Evolutionary conservation across 805 yeast species (phyloP).

Genomic region (Kurtzmaniella fragi): DNA sequence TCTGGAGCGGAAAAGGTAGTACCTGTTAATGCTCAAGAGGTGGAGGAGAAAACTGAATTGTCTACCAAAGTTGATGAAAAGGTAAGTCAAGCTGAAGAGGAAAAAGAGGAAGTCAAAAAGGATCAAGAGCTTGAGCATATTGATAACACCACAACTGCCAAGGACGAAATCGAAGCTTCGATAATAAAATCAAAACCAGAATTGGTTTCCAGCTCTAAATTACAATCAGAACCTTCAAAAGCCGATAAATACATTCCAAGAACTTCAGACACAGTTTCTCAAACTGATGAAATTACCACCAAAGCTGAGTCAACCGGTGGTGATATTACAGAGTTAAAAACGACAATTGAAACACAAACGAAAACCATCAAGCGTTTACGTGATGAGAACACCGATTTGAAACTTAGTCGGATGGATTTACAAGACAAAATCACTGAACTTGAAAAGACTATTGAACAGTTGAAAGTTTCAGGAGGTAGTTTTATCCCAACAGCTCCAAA

Average conservation of each 20-base stretch:
- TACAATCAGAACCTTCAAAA: conserved; percentile 1
- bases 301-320: conserved; percentile 4
- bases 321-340: conserved; percentile 14
- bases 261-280: conserved; percentile 1
- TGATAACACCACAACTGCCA: neutral
- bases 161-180: conserved; percentile 2
- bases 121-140: neutral
- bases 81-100: neutral
- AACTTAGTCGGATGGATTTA: conserved; percentile 33
- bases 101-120: conserved; percentile 3
- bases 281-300: conserved; percentile 2
- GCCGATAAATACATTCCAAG: too few species aligned
- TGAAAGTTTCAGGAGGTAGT: conserved; percentile 6
- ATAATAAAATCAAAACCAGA: neutral
- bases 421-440: conserved; percentile 28
- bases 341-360: conserved; percentile 25
- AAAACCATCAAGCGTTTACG: conserved; percentile 31
- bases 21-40: neutral
- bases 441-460: conserved; percentile 15
- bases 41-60: too few species aligned
- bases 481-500: neutral
- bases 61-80: too few species aligned
- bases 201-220: conserved; percentile 3
- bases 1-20: conserved; percentile 4
- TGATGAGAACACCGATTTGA: conserved; percentile 39